phyloP scores from a whole-genome alignment of 495 filamentous ascomycete genomes.

The Penicillium goetzii region DNA sequence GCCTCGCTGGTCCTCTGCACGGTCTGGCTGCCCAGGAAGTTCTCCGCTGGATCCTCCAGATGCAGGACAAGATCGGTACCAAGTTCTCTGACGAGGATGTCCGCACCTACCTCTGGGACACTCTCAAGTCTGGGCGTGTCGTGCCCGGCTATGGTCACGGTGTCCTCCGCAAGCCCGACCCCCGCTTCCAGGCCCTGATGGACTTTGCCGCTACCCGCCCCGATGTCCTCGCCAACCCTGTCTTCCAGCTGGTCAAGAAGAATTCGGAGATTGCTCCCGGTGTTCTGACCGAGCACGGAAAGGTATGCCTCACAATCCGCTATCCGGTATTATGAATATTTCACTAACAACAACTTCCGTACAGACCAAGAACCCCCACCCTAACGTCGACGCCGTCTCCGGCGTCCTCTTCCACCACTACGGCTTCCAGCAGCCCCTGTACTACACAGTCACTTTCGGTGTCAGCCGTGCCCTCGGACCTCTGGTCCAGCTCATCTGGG shows the following conservation, averaged over 20 bases:
- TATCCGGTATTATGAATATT: not conserved
- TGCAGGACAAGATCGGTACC: conserved; percentile 84
- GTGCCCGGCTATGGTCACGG: conserved; percentile 98
- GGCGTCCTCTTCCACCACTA: conserved; percentile 97
- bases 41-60: conserved; percentile 90
- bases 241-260: conserved; percentile 91
- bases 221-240: conserved; percentile 81
- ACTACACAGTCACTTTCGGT: conserved; percentile 97
- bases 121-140: conserved; percentile 91
- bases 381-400: conserved; percentile 90
- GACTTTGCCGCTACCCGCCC: conserved; percentile 86
- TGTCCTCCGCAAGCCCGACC: conserved; percentile 95
- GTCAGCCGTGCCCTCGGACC: conserved; percentile 91
- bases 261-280: conserved; percentile 80
- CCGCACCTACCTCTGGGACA: conserved; percentile 86
- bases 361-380: conserved; percentile 95
- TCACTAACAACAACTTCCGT: conserved; percentile 18
- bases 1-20: conserved; percentile 92
- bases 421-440: conserved; percentile 93
- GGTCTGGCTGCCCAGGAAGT: conserved; percentile 97
- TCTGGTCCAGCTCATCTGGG: conserved; percentile 94
- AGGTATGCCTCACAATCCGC: conserved; percentile 48
- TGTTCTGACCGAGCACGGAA: conserved; percentile 90
- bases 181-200: conserved; percentile 94
- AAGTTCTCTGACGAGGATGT: conserved; percentile 79